Evolutionary conservation across 176 grass and related monocot genomes (phyloP), one percentile per base, ranked within the genome.

Genomic region (Rhynchospora pubera): DNA sequence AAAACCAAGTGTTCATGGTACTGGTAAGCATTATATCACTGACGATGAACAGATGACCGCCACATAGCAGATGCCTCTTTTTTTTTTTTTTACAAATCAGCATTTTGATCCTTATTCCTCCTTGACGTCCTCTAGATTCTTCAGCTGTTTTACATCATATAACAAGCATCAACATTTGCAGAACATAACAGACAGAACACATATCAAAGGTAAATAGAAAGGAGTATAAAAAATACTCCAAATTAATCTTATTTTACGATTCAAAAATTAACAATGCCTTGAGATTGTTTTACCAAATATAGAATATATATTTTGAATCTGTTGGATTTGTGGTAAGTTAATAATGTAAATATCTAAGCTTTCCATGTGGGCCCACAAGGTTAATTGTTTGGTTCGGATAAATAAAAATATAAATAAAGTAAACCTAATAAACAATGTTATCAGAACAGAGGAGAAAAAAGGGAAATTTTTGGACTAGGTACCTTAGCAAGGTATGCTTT

Each of bases 401-500:
- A 76, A 76, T 28, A 45, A 46, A 70, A 18, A 15, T 16, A 45
- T 19, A 18, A 70, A 46, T n/a, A 28, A 3, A 79, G 43, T 67
- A 68, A 34, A 58, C 55, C 9, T 30, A 32, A 80, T 87, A 55
- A 4, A 61, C 5, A 2, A 44, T 39, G 24, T 50, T 13, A 47
- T 15, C 14, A n/a, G 23, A 82, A 47, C 82, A 46, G 13, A 63
- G 16, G 13, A 63, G 16, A 12, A 51, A 34, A 48, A 48, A 70
- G 65, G 55, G 62, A 50, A n/a, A 78, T 21, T 61, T 63, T 21
- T 8, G 15, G 55, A 71, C 9, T 45, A 47, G 72, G 79, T 21
- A 94, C 95, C 95, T 97, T 97, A 79, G 90, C 78, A 78, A 86
- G 87, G 73, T 87, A 86, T 13, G 85, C 85, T 72, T 91, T 98